These are phyloP conservation scores for Coniophora puteana DNA, from an alignment of 1,284 basidiomycete genomes.

Conservation along the genomic window DNA sequence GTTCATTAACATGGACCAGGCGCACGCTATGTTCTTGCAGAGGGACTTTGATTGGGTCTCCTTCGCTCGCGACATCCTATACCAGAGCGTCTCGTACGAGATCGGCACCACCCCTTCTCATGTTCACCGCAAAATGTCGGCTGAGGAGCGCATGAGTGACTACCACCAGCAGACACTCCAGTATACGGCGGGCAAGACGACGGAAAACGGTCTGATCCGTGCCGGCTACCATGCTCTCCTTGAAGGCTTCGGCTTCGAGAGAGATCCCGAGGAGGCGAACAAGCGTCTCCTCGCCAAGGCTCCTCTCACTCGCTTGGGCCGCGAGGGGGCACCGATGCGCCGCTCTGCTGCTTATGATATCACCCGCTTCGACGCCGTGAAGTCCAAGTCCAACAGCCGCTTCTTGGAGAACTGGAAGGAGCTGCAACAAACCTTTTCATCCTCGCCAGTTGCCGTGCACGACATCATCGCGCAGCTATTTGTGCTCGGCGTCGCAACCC, in stretches of 20 bases:
- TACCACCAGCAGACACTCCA: not conserved
- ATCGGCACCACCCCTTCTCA: too few relatives aligned
- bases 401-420: constrained; percentile 1
- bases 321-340: not conserved
- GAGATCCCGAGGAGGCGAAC: not conserved
- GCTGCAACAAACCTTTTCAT: not conserved
- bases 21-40: too few relatives aligned
- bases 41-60: too few relatives aligned
- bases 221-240: too few relatives aligned
- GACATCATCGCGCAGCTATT: too few relatives aligned
- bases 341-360: not conserved
- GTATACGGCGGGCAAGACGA: not conserved
- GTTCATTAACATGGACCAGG: too few relatives aligned
- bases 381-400: not conserved
- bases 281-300: not conserved
- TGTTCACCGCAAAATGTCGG: too few relatives aligned
- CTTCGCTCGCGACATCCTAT: too few relatives aligned
- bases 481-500: constrained; percentile 2
- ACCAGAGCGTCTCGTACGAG: too few relatives aligned
- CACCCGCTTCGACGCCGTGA: not conserved
- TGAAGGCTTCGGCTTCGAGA: constrained; percentile 2
- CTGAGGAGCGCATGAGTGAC: constrained; percentile 1
- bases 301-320: constrained; percentile 1
- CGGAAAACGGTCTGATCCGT: constrained; percentile 2
- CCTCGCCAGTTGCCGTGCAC: too few relatives aligned